Base-by-base conservation (phyloP, 75 land plant genomes). In the Cunninghamia lanceolata region DNA sequence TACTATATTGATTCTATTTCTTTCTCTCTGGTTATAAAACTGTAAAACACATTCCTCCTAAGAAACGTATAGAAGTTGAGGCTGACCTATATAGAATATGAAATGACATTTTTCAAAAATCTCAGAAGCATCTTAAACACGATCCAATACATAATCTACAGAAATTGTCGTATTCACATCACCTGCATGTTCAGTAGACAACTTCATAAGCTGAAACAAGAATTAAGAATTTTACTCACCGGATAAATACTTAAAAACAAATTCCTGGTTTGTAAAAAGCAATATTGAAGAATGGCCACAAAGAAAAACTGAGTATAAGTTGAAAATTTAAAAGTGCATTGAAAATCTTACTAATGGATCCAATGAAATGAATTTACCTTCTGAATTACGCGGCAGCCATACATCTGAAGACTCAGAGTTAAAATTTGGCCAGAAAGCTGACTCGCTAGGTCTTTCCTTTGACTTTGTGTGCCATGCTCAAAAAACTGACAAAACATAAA, bases 381-480 rank as follows among this genome's bases (percentile, higher is more conserved):
- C 86, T 97, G 99, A 39, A 97, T 97, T 9, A 97, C 99, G 40
- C 99, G 87, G 88, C 99, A 97, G 36, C 99, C 99, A 89, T 97
- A 97, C 99, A 97, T 97, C 85, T 97, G 99, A 75, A 97, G 94
- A 85, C 99, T 97, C 13, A 97, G 90, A 46, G 89, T 84, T 82
- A 97, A 85, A 54, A 97, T 93, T 87, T 94, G 98, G 38, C 98
- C 94, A 84, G 86, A 88, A 63, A 96, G 90, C 86, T 94, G 90
- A 38, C 87, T 90, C 34, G 99, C 99, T 82, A 97, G 89, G 54
- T 96, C 98, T 81, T 89, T 88, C 77, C 94, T 89, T 87, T 97
- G 98, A 47, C 90, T 88, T 84, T 91, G 86, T 13, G 87, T 93
- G 17, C 99, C 99, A 89, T 97, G 98, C 93, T 97, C 99, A 89